These are phyloP conservation scores for Corylus avellana DNA, from an alignment of 306 rosid species.

Conservation along the genomic window DNA sequence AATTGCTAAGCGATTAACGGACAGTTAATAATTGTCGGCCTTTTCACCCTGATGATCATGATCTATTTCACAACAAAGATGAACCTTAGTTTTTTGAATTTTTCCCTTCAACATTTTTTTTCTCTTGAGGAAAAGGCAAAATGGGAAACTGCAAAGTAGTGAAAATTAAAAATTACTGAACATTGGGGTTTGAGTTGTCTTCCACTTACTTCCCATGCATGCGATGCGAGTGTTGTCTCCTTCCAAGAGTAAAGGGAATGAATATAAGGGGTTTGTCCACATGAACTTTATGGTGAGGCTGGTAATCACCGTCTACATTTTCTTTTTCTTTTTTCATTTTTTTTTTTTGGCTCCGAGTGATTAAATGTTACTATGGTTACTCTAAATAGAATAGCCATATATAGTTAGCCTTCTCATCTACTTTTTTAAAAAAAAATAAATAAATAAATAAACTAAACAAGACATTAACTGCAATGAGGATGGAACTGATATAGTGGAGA, in stretches of 20 bases:
- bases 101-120: not conserved
- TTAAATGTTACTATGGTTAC: too few species aligned
- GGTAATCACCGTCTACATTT: not conserved
- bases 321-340: too few species aligned
- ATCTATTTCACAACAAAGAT: too few species aligned
- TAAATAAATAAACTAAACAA: not conserved
- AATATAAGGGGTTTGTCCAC: not conserved
- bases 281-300: not conserved
- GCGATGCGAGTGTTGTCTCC: not conserved
- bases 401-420: too few species aligned
- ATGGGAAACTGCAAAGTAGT: not conserved
- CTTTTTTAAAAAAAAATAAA: too few species aligned
- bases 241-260: conserved; percentile 1
- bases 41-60: too few species aligned
- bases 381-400: too few species aligned
- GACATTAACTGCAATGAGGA: not conserved
- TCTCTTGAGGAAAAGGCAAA: not conserved
- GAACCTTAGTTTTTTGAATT: too few species aligned
- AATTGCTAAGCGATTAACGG: too few species aligned
- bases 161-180: not conserved
- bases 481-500: not conserved
- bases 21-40: too few species aligned
- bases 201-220: conserved; percentile 3
- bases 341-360: too few species aligned
- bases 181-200: conserved; percentile 3